Evolutionary conservation across 1,139 yeast species (phyloP), one percentile per base, ranked within the genome.

Genomic region (Geotrichum australiense): DNA sequence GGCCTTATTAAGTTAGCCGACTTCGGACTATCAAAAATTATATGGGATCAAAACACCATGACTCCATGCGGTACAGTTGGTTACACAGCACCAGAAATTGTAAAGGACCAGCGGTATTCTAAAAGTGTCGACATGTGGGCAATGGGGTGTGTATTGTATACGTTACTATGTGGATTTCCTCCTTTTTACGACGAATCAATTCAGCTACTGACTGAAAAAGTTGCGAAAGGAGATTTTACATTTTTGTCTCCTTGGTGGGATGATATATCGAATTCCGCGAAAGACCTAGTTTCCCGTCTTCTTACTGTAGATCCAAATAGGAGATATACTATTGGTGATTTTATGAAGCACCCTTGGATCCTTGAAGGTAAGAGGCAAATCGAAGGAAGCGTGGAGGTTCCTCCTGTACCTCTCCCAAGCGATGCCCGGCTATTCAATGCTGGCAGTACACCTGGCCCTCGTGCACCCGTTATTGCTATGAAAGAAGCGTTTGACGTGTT

Each of bases 211-310:
- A 84, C 96, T 0, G 76, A 74, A 53, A 87, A 87, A 59, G 94
- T 89, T 33, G 78, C 93, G 10, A 70, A 70, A 42, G 96, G 96
- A 21, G 83, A 85, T 53, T 89, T 73, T 59, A 80, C 83, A 12
- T 89, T 87, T 59, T 66, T 89, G 46, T 69, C 77, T 45, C 97
- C 97, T 0, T 89, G 97, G 97, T 89, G 97, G 97, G 96, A 89
- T 61, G 96, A 89, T 54, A 82, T 89, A 32, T 74, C 85, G 47
- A 59, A 55, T 30, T 85, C 81, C 16, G 97, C 95, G 5, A 86
- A 86, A 60, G 68, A 74, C 53, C 78, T 94, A 62, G 95, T 89
- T 7, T 62, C 76, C 3, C 78, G 73, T 54, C 68, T 89, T 45
- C 66, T 89, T 42, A 86, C 94, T 2, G 95, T 87, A 21, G 86